Conservation (phyloP, 2,329 filamentous ascomycete genomes). For the Golovinomyces cichoracearum region DNA sequence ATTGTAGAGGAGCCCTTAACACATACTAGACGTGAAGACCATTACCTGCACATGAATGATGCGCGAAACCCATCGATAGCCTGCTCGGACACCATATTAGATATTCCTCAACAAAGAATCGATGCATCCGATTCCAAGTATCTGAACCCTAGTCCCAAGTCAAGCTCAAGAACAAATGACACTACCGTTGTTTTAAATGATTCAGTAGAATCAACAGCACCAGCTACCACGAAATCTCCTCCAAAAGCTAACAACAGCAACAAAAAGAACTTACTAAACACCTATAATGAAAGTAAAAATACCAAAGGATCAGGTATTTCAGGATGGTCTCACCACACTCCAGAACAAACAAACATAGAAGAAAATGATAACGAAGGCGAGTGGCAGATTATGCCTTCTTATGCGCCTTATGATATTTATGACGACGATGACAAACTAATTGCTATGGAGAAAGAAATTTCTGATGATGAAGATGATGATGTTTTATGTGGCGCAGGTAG, state of each 20-base stretch:
- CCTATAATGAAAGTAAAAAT: background rate
- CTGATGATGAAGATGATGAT: conserved; percentile 40
- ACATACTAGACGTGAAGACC: background rate
- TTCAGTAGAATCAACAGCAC: background rate
- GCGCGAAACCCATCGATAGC: too few relatives aligned
- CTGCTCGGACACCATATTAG: background rate
- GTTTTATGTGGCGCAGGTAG: conserved; percentile 73
- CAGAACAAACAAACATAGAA: conserved; percentile 30
- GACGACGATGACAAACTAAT: conserved; percentile 77
- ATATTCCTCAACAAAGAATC: background rate
- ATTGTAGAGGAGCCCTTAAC: background rate
- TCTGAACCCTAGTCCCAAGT: background rate
- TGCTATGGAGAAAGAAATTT: conserved; percentile 49
- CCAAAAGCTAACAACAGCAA: background rate
- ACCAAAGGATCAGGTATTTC: conserved; percentile 21
- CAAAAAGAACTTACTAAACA: background rate
- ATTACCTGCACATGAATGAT: too few relatives aligned
- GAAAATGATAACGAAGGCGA: conserved; percentile 32
- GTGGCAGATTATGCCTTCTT: conserved; percentile 89
- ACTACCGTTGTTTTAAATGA: background rate
- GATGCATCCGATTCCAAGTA: background rate
- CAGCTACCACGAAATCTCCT: background rate
- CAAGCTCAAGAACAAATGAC: background rate
- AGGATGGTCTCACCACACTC: conserved; percentile 75
- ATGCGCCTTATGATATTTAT: conserved; percentile 81